Base-by-base conservation (phyloP, 148 eudicot species). In the Polygonum maritimum region DNA sequence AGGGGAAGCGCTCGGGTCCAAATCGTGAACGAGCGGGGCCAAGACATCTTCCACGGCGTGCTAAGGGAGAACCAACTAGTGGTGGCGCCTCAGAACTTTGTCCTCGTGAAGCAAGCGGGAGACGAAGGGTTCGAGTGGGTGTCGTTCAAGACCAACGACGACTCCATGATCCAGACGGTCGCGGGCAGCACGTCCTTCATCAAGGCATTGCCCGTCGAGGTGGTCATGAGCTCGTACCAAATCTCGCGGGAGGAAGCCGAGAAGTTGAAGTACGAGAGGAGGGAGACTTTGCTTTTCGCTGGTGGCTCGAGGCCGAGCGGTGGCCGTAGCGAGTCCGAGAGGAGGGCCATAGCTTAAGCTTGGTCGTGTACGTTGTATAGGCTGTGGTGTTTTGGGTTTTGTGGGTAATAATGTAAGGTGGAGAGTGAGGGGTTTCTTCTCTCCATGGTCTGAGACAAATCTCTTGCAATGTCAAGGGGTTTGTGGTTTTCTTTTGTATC, bases 1-100 rank as follows among this genome's bases (percentile, higher is more conserved):
- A 78, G 81, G 72, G 98, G 98, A 21, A 81, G 86, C 40, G 85
- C 83, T 35, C 71, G 88, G 44, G 62, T 87, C 75, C 98, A 91
- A 81, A 82, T 94, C 0, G 94, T 91, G 16, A 79, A 88, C 83
- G 75, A 87, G 78, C 76, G 75, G 1, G 97, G 94, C 15, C 69
- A 85, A 57, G 74, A 84, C 0, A 84, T 91, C 73, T 91, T 91
- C 79, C 84, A 91, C 76, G 87, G 81, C 19, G 81, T 74, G 72
- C 47, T 94, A 16, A 76, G 76, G 2, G 78, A 84, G 76, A 94
- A 96, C 1, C 94, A 94, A 35, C 19, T 88, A 0, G 78, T 94
- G 84, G 88, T 88, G 21, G 84, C 90, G 4, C 98, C 97, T 21
- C 97, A 91, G 74, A 85, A 86, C 84, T 91, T 81, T 52, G 97